phyloP scores from a whole-genome alignment of 768 basidiomycete species.

The Saitozyma podzolica region DNA sequence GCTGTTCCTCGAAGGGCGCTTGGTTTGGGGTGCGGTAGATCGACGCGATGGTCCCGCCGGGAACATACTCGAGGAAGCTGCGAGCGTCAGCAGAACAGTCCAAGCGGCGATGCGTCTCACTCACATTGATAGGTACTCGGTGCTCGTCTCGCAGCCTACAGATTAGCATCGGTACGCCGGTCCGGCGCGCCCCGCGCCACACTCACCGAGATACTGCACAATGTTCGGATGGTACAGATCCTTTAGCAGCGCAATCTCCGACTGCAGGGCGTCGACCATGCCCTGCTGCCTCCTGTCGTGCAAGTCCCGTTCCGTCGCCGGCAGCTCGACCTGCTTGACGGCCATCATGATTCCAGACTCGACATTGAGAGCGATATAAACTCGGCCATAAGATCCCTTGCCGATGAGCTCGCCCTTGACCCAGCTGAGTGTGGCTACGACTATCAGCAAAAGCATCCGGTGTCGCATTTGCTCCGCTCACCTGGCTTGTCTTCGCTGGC shows the following conservation, averaged over 20 bases:
- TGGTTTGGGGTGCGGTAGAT: conserved; percentile 71
- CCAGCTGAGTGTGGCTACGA: conserved; percentile 89
- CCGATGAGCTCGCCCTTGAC: conserved; percentile 97
- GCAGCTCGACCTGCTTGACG: conserved; percentile 97
- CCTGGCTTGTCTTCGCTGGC: conserved; percentile 33
- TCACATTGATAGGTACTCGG: conserved; percentile 85
- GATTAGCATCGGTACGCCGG: not conserved
- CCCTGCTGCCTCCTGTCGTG: conserved; percentile 78
- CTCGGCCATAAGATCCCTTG: conserved; percentile 92
- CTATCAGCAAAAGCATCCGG: conserved; percentile 13
- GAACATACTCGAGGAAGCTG: conserved; percentile 98
- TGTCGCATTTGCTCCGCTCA: not conserved
- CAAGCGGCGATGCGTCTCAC: conserved; percentile 48
- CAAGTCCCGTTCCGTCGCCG: conserved; percentile 85
- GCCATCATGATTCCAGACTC: conserved; percentile 99
- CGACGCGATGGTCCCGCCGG: conserved; percentile 90
- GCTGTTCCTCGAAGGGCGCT: conserved; percentile 87
- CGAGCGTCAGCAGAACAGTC: conserved; percentile 25
- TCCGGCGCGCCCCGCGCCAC: not conserved
- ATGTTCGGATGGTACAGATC: conserved; percentile 96
- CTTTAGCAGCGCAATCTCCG: conserved; percentile 92
- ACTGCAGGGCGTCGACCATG: conserved; percentile 85
- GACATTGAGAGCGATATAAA: conserved; percentile 92
- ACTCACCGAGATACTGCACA: conserved; percentile 83
- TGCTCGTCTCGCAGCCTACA: conserved; percentile 67